Percentiles rank a stretch among this genome's conserved stretches.
Conservation (phyloP, 2,329 filamentous ascomycete species). For the Verticillium isaacii region DNA sequence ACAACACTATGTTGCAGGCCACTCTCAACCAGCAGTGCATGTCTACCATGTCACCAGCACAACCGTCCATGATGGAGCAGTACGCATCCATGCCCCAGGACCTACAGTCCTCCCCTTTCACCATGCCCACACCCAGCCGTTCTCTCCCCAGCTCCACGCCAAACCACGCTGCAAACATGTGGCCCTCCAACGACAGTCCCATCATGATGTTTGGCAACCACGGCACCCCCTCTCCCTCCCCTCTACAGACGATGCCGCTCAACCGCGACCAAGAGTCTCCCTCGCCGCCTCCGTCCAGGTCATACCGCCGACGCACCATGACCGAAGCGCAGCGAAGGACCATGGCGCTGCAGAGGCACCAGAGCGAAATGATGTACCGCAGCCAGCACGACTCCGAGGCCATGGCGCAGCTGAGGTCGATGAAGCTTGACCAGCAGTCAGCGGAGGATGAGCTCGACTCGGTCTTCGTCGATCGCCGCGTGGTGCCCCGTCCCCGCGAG, state of each 20-base stretch:
- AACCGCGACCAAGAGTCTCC: constrained; percentile 3
- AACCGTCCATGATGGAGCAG: constrained; percentile 4
- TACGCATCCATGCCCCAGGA: constrained; percentile 9
- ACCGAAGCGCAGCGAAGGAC: constrained; percentile 39
- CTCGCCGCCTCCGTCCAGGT: constrained; percentile 21
- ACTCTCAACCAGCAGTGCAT: constrained; percentile 13
- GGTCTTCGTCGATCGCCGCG: constrained; percentile 10
- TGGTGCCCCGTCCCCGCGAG: constrained; percentile 12
- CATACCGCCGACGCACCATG: constrained; percentile 31
- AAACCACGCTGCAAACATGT: constrained; percentile 29
- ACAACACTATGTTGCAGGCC: constrained; percentile 31
- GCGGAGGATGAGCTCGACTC: constrained; percentile 9
- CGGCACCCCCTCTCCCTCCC: constrained; percentile 22
- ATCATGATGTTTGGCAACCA: constrained; percentile 29
- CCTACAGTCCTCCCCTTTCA: constrained; percentile 12
- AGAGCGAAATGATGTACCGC: constrained; percentile 17
- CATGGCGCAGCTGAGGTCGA: constrained; percentile 12
- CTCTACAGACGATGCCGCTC: constrained; percentile 26
- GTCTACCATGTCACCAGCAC: constrained; percentile 9
- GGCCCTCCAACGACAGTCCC: constrained; percentile 35
- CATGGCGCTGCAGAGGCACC: constrained; percentile 36
- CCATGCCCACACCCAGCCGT: constrained; percentile 12
- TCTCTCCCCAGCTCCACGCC: constrained; percentile 31
- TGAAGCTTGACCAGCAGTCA: constrained; percentile 12
- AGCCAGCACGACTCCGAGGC: constrained; percentile 12